Percentiles rank a stretch among this genome's conserved stretches.
Conservation (phyloP, 2,329 filamentous ascomycete species). For the Westerdykella aurantiaca region DNA sequence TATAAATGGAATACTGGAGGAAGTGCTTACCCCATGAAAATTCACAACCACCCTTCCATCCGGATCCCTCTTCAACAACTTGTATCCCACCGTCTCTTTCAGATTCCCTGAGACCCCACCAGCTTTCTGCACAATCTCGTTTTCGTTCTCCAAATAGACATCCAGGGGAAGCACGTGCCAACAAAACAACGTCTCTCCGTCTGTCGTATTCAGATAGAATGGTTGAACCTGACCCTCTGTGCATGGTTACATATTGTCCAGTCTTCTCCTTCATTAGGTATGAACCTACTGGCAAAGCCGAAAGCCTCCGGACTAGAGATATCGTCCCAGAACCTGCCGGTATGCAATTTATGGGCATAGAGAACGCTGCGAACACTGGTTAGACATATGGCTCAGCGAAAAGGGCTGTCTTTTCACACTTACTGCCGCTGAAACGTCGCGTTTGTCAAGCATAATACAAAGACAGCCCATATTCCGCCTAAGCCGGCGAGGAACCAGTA, state of each 20-base stretch:
- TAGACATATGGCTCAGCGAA: not conserved
- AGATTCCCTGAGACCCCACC: constrained; percentile 44
- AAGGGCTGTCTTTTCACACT: constrained; percentile 26
- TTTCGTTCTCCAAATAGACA: constrained; percentile 67
- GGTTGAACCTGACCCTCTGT: constrained; percentile 81
- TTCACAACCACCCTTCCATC: constrained; percentile 52
- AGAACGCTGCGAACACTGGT: constrained; percentile 54
- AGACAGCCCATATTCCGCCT: constrained; percentile 60
- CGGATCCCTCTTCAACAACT: constrained; percentile 46
- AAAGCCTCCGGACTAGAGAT: constrained; percentile 72
- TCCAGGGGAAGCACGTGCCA: constrained; percentile 86
- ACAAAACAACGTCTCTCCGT: constrained; percentile 72
- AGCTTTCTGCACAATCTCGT: constrained; percentile 41
- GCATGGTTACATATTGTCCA: not conserved
- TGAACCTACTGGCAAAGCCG: constrained; percentile 68
- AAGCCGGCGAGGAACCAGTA: constrained; percentile 43
- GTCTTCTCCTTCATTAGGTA: constrained; percentile 45
- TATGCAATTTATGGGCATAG: constrained; percentile 77
- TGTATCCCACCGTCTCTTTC: constrained; percentile 45
- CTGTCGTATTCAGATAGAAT: constrained; percentile 68
- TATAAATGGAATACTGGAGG: constrained; percentile 1
- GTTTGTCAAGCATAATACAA: constrained; percentile 60
- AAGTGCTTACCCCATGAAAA: constrained; percentile 56
- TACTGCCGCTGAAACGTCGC: constrained; percentile 77
- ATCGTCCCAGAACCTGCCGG: constrained; percentile 60